These are phyloP conservation scores for Naumovozyma dairenensis DNA, from an alignment of 805 yeast species.

Conservation along the genomic window DNA sequence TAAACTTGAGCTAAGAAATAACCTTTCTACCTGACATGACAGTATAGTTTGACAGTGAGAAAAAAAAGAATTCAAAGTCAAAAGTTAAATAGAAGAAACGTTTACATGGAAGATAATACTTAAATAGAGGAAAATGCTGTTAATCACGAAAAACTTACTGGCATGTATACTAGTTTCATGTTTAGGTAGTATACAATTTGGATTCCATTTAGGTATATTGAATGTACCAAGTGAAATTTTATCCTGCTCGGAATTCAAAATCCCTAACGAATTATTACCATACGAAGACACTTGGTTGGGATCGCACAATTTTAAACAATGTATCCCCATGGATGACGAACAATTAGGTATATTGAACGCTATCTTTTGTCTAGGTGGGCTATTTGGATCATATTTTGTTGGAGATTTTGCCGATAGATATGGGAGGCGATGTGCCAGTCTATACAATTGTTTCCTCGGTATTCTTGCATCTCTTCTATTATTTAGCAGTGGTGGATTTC, in stretches of 20 bases:
- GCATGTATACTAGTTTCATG: not conserved
- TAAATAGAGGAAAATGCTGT: not conserved
- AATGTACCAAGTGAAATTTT: slow-evolving; percentile 68
- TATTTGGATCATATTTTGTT: slow-evolving; percentile 62
- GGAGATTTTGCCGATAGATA: slow-evolving; percentile 55
- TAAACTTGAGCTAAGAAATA: too few species aligned
- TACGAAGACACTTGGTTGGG: slow-evolving; percentile 33
- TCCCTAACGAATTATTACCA: slow-evolving; percentile 10
- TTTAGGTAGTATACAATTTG: slow-evolving; percentile 58
- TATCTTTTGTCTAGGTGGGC: slow-evolving; percentile 77
- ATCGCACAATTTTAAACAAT: slow-evolving; percentile 39
- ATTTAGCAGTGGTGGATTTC: not conserved
- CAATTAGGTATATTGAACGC: slow-evolving; percentile 69
- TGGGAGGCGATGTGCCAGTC: slow-evolving; percentile 52
- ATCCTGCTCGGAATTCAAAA: slow-evolving; percentile 35
- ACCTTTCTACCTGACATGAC: too few species aligned
- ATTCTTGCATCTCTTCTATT: slow-evolving; percentile 3
- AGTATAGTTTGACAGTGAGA: too few species aligned
- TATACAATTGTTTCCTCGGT: slow-evolving; percentile 51
- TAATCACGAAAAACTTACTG: not conserved
- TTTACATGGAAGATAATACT: too few species aligned
- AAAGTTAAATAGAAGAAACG: too few species aligned
- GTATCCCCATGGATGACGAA: slow-evolving; percentile 49
- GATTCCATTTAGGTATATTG: slow-evolving; percentile 79
- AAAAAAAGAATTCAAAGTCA: too few species aligned